These are phyloP conservation scores for Breviolum minutum DNA, from an alignment of 73 alveolate genomes.

Conservation along the genomic window DNA sequence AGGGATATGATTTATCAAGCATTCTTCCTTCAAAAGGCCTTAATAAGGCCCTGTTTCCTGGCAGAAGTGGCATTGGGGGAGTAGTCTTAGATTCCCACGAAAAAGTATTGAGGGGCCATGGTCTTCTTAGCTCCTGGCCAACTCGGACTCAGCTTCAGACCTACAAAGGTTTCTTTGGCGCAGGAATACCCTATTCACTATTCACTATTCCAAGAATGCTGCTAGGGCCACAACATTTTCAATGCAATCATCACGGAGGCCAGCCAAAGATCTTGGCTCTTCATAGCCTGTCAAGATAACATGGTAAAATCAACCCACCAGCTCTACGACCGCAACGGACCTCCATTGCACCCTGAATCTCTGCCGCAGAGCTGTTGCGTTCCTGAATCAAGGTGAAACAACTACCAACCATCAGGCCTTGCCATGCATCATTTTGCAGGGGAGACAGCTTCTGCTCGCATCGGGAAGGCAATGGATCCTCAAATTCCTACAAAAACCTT, in stretches of 20 bases:
- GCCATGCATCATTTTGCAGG: not conserved
- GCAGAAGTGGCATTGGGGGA: not conserved
- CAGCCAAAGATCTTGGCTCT: constrained; percentile 34
- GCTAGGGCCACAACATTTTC: not conserved
- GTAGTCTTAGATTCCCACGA: too few species aligned
- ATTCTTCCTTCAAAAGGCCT: not conserved
- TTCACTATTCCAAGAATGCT: not conserved
- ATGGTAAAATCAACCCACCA: too few species aligned
- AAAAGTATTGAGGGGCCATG: not conserved
- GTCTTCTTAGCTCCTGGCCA: constrained; percentile 10
- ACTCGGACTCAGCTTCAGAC: constrained; percentile 52
- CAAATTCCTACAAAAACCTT: not conserved
- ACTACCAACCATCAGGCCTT: not conserved
- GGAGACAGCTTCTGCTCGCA: too few species aligned
- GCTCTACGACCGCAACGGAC: not conserved
- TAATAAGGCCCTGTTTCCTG: not conserved
- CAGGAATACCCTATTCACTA: too few species aligned
- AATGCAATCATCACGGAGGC: constrained; percentile 42
- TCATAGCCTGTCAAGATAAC: not conserved
- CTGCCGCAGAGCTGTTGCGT: not conserved
- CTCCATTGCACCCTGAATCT: not conserved
- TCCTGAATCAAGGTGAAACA: not conserved
- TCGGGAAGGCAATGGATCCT: too few species aligned
- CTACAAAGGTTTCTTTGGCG: not conserved
- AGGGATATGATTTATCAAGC: too few species aligned